Percentiles rank a stretch among this genome's conserved stretches.
These are phyloP conservation scores for Letharia columbiana DNA, from an alignment of 495 filamentous ascomycete species.

Conservation along the genomic window DNA sequence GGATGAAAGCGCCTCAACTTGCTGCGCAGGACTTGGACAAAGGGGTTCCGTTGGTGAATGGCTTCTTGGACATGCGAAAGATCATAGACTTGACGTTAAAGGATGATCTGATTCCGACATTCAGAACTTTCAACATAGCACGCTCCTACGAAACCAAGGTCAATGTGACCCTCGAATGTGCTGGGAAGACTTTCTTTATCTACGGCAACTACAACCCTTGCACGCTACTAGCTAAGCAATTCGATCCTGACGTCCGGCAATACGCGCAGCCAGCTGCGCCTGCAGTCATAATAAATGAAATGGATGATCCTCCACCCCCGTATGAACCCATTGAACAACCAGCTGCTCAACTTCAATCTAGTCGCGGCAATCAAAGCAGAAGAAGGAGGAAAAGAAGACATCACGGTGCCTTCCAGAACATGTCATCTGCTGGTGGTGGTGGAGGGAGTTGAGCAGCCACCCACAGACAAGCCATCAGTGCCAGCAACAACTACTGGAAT, in stretches of 20 bases:
- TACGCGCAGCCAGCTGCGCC: not conserved
- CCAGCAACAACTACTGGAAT: no score
- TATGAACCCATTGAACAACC: not conserved
- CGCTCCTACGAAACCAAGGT: not conserved
- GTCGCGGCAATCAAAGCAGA: not conserved
- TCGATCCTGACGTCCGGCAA: not conserved
- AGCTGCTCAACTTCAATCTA: not conserved
- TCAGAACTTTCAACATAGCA: conserved; percentile 8
- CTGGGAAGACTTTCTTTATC: not conserved
- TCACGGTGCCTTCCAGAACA: not conserved
- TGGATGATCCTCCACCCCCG: not conserved
- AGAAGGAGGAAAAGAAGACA: not conserved
- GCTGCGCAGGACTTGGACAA: not conserved
- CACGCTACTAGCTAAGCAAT: not conserved
- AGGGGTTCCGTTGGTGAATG: not conserved
- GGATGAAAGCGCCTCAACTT: not conserved
- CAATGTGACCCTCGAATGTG: conserved; percentile 4
- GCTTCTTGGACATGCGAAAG: not conserved
- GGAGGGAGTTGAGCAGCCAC: no score
- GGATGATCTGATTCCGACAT: not conserved
- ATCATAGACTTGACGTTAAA: conserved; percentile 4
- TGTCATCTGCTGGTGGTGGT: no score
- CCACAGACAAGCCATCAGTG: no score
- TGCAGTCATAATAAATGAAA: not conserved
- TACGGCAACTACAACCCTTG: not conserved